phyloP scores from a whole-genome alignment of 331 rosid genomes.

The Pyrus hybrid region DNA sequence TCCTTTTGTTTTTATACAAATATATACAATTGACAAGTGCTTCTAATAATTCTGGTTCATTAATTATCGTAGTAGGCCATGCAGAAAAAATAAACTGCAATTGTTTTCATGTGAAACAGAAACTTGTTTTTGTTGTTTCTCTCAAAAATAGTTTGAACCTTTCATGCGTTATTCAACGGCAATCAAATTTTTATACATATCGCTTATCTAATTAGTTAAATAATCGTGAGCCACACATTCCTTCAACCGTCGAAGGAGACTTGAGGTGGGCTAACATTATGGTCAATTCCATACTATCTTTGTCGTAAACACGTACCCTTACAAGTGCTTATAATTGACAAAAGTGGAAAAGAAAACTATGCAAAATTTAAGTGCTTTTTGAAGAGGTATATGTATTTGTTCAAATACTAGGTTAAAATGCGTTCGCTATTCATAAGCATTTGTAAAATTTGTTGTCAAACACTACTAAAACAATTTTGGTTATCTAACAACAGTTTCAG shows the following conservation, averaged over 20 bases:
- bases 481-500: not conserved
- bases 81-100: not conserved
- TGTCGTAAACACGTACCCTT: no score
- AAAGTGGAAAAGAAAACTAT: not conserved
- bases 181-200: no score
- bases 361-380: no score
- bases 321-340: no score
- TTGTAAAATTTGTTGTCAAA: not conserved
- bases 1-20: not conserved
- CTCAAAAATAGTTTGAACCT: not conserved
- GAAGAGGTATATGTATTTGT: not conserved
- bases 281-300: not conserved
- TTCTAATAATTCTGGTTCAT: not conserved
- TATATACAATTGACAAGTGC: not conserved
- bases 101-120: not conserved
- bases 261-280: not conserved
- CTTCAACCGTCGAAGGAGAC: not conserved
- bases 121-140: not conserved
- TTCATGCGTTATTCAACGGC: no score
- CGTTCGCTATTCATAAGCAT: not conserved
- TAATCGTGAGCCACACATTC: not conserved
- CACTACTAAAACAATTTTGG: not conserved
- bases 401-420: no score
- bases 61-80: not conserved
- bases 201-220: no score